Conservation (phyloP, 345 rosid genomes). For the Stellera chamaejasme region DNA sequence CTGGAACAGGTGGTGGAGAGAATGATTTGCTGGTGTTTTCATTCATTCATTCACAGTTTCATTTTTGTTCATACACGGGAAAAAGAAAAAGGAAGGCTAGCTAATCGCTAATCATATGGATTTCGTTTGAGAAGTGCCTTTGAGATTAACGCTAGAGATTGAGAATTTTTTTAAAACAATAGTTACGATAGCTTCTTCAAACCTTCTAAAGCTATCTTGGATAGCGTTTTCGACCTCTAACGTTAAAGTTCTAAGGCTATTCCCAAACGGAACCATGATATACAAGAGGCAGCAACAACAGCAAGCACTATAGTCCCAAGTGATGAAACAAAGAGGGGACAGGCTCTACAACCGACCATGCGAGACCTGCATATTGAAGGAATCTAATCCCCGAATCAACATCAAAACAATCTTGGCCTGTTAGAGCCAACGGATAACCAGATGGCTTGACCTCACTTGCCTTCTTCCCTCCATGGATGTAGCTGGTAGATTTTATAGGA, state of each 20-base stretch:
- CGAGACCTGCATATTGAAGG: constrained; percentile 88
- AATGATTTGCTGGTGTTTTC: no score
- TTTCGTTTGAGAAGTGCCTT: no score
- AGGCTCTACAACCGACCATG: constrained; percentile 95
- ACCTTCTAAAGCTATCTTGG: no score
- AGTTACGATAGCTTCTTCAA: no score
- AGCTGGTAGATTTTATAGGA: constrained; percentile 59
- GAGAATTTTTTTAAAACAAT: no score
- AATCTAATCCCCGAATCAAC: constrained; percentile 86
- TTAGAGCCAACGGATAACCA: constrained; percentile 37
- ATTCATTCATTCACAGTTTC: no score
- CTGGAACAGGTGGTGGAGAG: no score
- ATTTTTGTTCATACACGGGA: background rate
- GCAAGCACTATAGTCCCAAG: constrained; percentile 35
- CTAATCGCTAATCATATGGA: no score
- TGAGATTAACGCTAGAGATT: no score
- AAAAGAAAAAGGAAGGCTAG: background rate
- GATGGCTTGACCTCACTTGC: constrained; percentile 36
- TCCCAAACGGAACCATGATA: constrained; percentile 5
- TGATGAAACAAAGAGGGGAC: constrained; percentile 65
- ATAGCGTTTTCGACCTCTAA: no score
- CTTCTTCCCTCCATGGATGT: constrained; percentile 48
- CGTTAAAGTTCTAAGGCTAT: no score
- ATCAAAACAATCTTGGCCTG: constrained; percentile 43
- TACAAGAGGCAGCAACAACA: constrained; percentile 7